A percentile compares a stretch with the other conserved stretches of the same genome.
Conservation (phyloP, 2,329 filamentous ascomycete species). For the Apiospora sp. region DNA sequence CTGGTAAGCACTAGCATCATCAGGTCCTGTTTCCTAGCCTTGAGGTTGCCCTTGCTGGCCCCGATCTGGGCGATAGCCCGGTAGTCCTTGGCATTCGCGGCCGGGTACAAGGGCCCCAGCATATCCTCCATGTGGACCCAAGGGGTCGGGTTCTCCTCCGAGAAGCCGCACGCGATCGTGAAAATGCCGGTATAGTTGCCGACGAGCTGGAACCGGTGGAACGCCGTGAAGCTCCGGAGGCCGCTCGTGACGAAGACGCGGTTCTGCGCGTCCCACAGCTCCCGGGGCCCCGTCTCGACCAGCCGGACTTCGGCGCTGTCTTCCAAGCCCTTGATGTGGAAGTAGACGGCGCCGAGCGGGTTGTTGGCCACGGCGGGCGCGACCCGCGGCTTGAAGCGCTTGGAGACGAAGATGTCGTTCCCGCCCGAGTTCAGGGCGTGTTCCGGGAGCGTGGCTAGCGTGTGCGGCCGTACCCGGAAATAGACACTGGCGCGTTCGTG, state of each 20-base stretch:
- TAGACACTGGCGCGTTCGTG: not conserved
- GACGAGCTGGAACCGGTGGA: not conserved
- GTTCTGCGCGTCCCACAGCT: constrained; percentile 25
- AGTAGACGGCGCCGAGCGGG: not conserved
- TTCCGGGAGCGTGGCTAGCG: not conserved
- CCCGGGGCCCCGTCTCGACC: constrained; percentile 5
- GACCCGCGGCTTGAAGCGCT: not conserved
- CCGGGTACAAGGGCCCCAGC: not conserved
- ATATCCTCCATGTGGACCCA: not conserved
- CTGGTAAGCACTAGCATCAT: not conserved
- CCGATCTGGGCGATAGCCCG: not conserved
- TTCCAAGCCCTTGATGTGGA: too few species aligned
- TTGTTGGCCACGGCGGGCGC: not conserved
- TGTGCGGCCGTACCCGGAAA: not conserved
- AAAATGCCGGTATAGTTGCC: not conserved
- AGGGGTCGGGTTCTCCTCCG: not conserved
- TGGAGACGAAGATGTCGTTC: not conserved
- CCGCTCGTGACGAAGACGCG: constrained; percentile 20
- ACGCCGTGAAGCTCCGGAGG: not conserved
- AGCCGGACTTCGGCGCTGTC: not conserved
- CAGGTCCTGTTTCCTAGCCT: not conserved
- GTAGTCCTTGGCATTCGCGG: not conserved
- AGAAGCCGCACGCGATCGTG: not conserved
- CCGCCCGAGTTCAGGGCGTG: not conserved
- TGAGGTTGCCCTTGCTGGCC: not conserved